These are phyloP conservation scores for Populus tomentosa DNA, from an alignment of 441 rosid species.

Conservation along the genomic window DNA sequence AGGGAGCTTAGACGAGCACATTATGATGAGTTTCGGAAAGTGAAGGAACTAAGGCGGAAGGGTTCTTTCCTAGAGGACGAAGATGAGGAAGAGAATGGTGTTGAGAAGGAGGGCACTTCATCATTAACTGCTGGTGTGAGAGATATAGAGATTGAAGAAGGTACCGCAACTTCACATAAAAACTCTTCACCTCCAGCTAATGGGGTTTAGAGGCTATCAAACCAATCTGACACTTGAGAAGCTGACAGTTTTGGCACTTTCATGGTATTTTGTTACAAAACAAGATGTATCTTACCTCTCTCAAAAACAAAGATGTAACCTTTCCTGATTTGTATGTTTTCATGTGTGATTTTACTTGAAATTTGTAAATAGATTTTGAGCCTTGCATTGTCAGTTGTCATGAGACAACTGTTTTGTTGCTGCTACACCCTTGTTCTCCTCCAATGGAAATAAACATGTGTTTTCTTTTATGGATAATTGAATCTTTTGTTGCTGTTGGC, in stretches of 20 bases:
- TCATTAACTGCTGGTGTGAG: conserved; percentile 39
- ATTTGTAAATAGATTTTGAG: background rate
- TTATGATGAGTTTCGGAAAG: conserved; percentile 82
- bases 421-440: background rate
- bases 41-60: conserved; percentile 66
- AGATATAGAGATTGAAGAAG: conserved; percentile 42
- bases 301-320: background rate
- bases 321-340: background rate
- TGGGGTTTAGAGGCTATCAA: conserved; percentile 25
- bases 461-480: background rate
- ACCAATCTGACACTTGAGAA: background rate
- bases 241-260: conserved; percentile 10
- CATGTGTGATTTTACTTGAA: conserved; percentile 8
- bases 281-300: background rate
- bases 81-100: conserved; percentile 44
- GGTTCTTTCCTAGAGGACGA: conserved; percentile 65
- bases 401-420: background rate
- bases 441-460: background rate
- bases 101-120: conserved; percentile 32
- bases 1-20: conserved; percentile 81
- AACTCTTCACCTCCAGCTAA: conserved; percentile 31
- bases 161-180: conserved; percentile 15
- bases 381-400: background rate
- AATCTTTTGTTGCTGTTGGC: background rate
- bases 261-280: background rate